phyloP scores from a whole-genome alignment of 352 stramenopile genomes.

The Phytophthora lateralis region DNA sequence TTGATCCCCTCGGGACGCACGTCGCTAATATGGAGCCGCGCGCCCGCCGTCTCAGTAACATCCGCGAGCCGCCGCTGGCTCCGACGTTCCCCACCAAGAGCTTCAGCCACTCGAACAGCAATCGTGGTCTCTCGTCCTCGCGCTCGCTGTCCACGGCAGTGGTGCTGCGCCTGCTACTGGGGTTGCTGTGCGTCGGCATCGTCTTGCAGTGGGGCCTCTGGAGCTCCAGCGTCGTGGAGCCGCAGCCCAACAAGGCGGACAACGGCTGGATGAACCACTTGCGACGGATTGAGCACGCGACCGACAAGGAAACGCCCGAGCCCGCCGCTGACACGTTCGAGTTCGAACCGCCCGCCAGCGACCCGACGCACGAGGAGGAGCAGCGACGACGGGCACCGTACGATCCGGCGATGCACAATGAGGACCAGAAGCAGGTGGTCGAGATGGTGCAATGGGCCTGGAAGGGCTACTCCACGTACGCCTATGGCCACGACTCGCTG shows the following conservation, averaged over 20 bases:
- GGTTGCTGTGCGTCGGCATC: slow-evolving; percentile 46
- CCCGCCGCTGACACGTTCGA: slow-evolving; percentile 12
- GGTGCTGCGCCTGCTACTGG: slow-evolving; percentile 50
- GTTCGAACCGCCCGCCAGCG: slow-evolving; percentile 31
- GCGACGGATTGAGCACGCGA: slow-evolving; percentile 32
- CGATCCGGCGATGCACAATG: slow-evolving; percentile 51
- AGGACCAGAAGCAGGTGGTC: slow-evolving; percentile 62
- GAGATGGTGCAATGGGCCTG: slow-evolving; percentile 81
- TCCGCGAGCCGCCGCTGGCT: slow-evolving; percentile 29
- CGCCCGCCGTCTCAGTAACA: slow-evolving; percentile 36
- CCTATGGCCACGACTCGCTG: slow-evolving; percentile 74
- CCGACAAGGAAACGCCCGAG: slow-evolving; percentile 16
- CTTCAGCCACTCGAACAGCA: slow-evolving; percentile 17
- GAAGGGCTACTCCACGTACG: slow-evolving; percentile 74
- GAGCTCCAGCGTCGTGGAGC: slow-evolving; percentile 29
- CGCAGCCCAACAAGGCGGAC: slow-evolving; percentile 3
- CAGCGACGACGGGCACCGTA: slow-evolving; percentile 45
- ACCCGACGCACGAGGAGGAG: slow-evolving; percentile 41
- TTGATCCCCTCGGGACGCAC: not conserved
- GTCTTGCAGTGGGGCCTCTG: slow-evolving; percentile 56
- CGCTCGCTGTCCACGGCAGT: slow-evolving; percentile 34
- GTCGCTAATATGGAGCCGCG: slow-evolving; percentile 49
- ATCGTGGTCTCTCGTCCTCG: not conserved
- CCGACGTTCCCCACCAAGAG: slow-evolving; percentile 16
- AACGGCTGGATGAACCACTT: slow-evolving; percentile 54